These are phyloP conservation scores for Mycena leptocephala DNA, from an alignment of 768 basidiomycete genomes.

Conservation along the genomic window DNA sequence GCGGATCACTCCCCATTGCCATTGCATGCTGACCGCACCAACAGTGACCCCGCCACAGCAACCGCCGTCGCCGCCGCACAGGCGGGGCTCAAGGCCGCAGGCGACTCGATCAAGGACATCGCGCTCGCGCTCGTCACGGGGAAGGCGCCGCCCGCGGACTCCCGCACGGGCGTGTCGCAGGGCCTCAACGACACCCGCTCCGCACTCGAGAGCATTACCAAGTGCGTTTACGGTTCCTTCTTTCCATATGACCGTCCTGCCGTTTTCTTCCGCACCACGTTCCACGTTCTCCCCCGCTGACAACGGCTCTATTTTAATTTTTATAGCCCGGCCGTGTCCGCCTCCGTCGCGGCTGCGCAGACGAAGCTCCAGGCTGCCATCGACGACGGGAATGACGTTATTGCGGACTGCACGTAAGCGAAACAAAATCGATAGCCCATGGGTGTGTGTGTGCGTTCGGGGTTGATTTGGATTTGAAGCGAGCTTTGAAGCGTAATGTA, in stretches of 20 bases:
- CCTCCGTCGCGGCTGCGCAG: conserved; percentile 8
- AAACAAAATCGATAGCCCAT: too few relatives aligned
- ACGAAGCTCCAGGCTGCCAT: conserved; percentile 6
- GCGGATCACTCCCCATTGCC: too few relatives aligned
- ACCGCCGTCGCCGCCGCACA: conserved; percentile 29
- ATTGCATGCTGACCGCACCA: not conserved
- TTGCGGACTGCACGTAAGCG: conserved; percentile 26
- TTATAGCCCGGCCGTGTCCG: conserved; percentile 3
- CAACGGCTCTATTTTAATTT: too few relatives aligned
- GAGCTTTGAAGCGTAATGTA: not conserved
- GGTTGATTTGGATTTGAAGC: not conserved
- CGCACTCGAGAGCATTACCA: conserved; percentile 29
- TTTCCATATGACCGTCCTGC: not conserved
- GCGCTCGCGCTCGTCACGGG: conserved; percentile 36
- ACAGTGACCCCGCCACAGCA: conserved; percentile 32
- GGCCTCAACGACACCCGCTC: conserved; percentile 32
- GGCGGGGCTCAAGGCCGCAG: conserved; percentile 23
- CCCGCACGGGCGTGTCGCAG: conserved; percentile 29
- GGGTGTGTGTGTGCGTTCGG: too few relatives aligned
- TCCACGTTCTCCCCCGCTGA: not conserved
- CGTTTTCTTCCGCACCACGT: too few relatives aligned
- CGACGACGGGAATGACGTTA: conserved; percentile 23
- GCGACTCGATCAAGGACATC: conserved; percentile 33
- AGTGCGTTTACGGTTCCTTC: not conserved
- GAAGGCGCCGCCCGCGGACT: conserved; percentile 26